Evolutionary conservation across 2,329 filamentous ascomycete species (phyloP).

Genomic region (Aspergillus nomiae): DNA sequence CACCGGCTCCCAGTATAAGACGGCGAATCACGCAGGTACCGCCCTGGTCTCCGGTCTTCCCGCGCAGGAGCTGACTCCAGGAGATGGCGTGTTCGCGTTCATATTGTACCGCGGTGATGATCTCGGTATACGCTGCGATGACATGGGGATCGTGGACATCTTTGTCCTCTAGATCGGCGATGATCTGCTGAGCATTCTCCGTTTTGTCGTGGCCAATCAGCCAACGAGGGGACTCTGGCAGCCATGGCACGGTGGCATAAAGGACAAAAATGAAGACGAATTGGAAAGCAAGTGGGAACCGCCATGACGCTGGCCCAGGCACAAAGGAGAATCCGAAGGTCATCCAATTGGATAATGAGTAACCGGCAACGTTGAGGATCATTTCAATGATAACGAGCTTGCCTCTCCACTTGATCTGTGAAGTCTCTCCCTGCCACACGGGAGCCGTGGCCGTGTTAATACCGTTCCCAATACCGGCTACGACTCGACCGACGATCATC

Average conservation of each 20-base stretch:
- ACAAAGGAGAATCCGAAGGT: slow-evolving; percentile 47
- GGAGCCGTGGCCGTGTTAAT: slow-evolving; percentile 53
- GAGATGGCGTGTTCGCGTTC: slow-evolving; percentile 52
- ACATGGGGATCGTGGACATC: slow-evolving; percentile 44
- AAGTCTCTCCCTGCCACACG: slow-evolving; percentile 54
- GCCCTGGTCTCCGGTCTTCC: slow-evolving; percentile 31
- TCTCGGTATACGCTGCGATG: slow-evolving; percentile 46
- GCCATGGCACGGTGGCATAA: slow-evolving; percentile 33
- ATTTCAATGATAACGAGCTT: slow-evolving; percentile 34
- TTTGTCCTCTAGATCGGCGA: slow-evolving; percentile 34
- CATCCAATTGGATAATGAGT: slow-evolving; percentile 47
- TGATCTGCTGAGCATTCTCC: slow-evolving; percentile 48
- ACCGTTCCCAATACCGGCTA: slow-evolving; percentile 30
- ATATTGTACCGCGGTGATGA: slow-evolving; percentile 52
- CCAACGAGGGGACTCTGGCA: slow-evolving; percentile 38
- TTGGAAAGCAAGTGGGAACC: slow-evolving; percentile 35
- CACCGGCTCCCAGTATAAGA: slow-evolving; percentile 49
- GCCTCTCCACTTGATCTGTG: slow-evolving; percentile 37
- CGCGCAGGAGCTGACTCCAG: slow-evolving; percentile 53
- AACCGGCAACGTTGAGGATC: slow-evolving; percentile 35
- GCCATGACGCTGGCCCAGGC: slow-evolving; percentile 34
- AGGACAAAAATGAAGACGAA: slow-evolving; percentile 31
- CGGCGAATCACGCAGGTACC: slow-evolving; percentile 43
- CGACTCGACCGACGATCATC: slow-evolving; percentile 54
- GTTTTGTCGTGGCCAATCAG: slow-evolving; percentile 19